phyloP scores from a whole-genome alignment of 495 filamentous ascomycete genomes.

The Trichoderma parareesei region DNA sequence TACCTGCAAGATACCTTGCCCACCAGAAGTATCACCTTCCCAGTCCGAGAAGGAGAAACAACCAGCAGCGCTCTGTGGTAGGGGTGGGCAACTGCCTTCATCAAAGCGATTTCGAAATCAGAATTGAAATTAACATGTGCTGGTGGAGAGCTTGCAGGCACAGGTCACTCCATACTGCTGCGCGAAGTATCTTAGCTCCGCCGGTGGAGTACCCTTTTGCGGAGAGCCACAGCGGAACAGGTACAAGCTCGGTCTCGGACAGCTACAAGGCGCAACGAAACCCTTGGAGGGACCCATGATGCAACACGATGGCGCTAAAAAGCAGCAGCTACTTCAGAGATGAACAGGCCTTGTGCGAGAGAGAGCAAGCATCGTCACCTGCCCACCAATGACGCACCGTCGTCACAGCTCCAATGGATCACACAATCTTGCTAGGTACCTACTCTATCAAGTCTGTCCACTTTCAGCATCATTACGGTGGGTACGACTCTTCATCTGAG shows the following conservation, averaged over 20 bases:
- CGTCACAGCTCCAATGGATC: neutral
- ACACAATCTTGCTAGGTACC: neutral
- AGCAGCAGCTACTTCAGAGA: neutral
- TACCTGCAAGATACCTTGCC: too few species aligned
- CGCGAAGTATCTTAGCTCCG: neutral
- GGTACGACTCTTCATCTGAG: too few species aligned
- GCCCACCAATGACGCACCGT: neutral
- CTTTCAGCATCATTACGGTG: too few species aligned
- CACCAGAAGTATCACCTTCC: too few species aligned
- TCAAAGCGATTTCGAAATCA: neutral
- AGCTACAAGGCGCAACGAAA: neutral
- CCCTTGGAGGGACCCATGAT: neutral
- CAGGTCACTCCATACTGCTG: neutral
- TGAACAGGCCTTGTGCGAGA: neutral
- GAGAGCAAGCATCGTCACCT: slow-evolving; percentile 6
- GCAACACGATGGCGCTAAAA: slow-evolving; percentile 6
- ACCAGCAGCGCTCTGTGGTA: too few species aligned
- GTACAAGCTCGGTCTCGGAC: neutral
- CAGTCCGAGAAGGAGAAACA: neutral
- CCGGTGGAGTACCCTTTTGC: neutral
- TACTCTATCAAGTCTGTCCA: too few species aligned
- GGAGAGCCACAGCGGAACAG: neutral
- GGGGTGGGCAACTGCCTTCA: neutral
- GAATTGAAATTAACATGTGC: slow-evolving; percentile 7
- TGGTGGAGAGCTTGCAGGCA: neutral